These are phyloP conservation scores for Ceratobasidium theobromae DNA, from an alignment of 1,284 basidiomycete genomes.

Conservation along the genomic window DNA sequence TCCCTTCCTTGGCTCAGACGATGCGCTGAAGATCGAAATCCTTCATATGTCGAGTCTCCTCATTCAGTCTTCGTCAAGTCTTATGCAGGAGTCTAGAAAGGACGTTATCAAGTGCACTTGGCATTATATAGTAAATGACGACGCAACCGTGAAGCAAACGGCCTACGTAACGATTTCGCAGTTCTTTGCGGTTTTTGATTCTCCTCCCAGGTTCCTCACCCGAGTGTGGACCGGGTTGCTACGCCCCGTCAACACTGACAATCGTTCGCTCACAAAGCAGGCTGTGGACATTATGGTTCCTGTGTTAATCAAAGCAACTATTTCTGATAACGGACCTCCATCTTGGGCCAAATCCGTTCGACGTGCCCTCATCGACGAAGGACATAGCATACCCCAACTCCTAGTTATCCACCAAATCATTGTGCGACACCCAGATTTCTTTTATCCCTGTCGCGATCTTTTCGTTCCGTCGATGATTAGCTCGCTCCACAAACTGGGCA, in stretches of 20 bases:
- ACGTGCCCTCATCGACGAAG: slow-evolving; percentile 88
- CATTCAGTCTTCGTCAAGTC: slow-evolving; percentile 78
- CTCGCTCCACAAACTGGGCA: slow-evolving; percentile 82
- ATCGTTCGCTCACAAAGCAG: slow-evolving; percentile 73
- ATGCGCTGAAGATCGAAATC: slow-evolving; percentile 87
- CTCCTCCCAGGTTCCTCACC: slow-evolving; percentile 90
- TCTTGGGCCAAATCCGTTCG: slow-evolving; percentile 91
- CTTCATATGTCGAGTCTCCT: slow-evolving; percentile 89
- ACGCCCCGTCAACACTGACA: slow-evolving; percentile 67
- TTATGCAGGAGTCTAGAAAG: slow-evolving; percentile 82
- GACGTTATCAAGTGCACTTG: slow-evolving; percentile 96
- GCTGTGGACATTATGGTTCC: slow-evolving; percentile 92
- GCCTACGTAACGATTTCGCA: slow-evolving; percentile 92
- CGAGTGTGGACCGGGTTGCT: slow-evolving; percentile 95
- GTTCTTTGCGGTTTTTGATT: slow-evolving; percentile 90
- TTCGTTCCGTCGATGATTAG: slow-evolving; percentile 97
- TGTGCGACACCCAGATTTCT: slow-evolving; percentile 87
- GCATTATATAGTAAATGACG: slow-evolving; percentile 84
- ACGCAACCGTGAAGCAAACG: slow-evolving; percentile 91
- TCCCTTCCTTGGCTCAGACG: slow-evolving; percentile 65
- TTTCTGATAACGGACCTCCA: slow-evolving; percentile 64
- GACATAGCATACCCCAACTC: slow-evolving; percentile 77
- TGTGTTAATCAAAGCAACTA: slow-evolving; percentile 65
- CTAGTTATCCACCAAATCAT: slow-evolving; percentile 91
- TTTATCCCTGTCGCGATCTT: slow-evolving; percentile 90